These are phyloP conservation scores for Salvia hispanica DNA, from an alignment of 257 asterid species.

Conservation along the genomic window DNA sequence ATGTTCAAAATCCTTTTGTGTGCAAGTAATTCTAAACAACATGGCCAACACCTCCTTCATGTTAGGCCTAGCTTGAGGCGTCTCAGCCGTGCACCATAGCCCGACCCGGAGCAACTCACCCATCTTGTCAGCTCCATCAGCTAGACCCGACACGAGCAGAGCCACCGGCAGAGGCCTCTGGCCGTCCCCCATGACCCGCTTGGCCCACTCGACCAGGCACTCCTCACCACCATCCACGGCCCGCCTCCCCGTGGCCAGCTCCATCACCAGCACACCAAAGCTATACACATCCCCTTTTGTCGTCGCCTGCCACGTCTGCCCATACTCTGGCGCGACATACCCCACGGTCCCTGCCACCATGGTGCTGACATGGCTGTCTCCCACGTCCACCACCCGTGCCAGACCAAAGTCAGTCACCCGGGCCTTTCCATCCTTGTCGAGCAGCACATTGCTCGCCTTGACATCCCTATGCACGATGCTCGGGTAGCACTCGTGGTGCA, in stretches of 20 bases:
- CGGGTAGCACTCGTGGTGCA: conserved; percentile 91
- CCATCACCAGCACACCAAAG: conserved; percentile 87
- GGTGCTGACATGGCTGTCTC: conserved; percentile 83
- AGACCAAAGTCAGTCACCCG: conserved; percentile 94
- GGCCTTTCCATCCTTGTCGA: conserved; percentile 73
- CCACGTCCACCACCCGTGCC: conserved; percentile 72
- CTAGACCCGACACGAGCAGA: conserved; percentile 58
- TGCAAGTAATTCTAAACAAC: conserved; percentile 60
- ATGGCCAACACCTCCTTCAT: conserved; percentile 84
- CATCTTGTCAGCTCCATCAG: conserved; percentile 74
- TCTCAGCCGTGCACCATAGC: conserved; percentile 74
- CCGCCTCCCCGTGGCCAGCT: conserved; percentile 85
- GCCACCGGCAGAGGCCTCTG: conserved; percentile 49
- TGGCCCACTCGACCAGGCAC: conserved; percentile 88
- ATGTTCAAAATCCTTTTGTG: conserved; percentile 33
- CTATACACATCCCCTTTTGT: conserved; percentile 96
- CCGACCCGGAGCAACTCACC: conserved; percentile 71
- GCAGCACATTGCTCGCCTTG: conserved; percentile 93
- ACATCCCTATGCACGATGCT: conserved; percentile 87
- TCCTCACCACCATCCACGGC: conserved; percentile 96
- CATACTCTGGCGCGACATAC: conserved; percentile 94
- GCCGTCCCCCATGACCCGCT: conserved; percentile 73
- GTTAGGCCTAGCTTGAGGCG: conserved; percentile 71
- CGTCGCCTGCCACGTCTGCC: conserved; percentile 91
- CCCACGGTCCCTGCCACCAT: conserved; percentile 97